A percentile compares a stretch with the other conserved stretches of the same genome.
Evolutionary conservation across 495 filamentous ascomycete species (phyloP).

Genomic region (Oidiodendron maius): DNA sequence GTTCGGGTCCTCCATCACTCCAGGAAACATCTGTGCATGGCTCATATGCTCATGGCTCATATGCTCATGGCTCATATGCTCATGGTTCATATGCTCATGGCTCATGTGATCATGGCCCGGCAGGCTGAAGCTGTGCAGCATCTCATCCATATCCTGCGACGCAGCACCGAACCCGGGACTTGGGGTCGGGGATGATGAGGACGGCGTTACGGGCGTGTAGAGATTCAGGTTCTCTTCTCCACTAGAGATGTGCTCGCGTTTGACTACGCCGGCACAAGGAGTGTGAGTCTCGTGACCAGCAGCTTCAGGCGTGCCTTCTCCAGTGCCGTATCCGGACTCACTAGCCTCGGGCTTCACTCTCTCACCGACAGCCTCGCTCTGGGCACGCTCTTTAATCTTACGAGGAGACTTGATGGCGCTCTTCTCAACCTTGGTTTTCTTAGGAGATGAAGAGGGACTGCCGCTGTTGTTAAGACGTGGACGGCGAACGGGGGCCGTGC

Average conservation of each 20-base stretch:
- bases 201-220: background rate
- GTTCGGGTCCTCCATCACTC: conserved; percentile 2
- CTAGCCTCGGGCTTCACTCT: conserved; percentile 6
- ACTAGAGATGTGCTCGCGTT: background rate
- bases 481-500: conserved; percentile 24
- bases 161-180: background rate
- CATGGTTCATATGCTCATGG: background rate
- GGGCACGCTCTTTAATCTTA: background rate
- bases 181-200: background rate
- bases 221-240: no score
- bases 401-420: background rate
- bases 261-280: background rate
- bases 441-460: no score
- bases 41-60: conserved; percentile 4
- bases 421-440: conserved; percentile 12
- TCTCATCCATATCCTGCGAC: background rate
- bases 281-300: background rate
- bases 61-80: background rate
- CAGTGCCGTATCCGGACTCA: background rate
- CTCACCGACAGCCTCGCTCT: conserved; percentile 2
- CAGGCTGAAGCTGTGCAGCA: conserved; percentile 1
- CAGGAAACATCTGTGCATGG: no score
- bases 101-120: background rate
- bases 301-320: conserved; percentile 1
- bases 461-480: conserved; percentile 14